These are phyloP conservation scores for Dendrocalamus latiflorus DNA, from an alignment of 202 grass and related monocot species.

Conservation along the genomic window DNA sequence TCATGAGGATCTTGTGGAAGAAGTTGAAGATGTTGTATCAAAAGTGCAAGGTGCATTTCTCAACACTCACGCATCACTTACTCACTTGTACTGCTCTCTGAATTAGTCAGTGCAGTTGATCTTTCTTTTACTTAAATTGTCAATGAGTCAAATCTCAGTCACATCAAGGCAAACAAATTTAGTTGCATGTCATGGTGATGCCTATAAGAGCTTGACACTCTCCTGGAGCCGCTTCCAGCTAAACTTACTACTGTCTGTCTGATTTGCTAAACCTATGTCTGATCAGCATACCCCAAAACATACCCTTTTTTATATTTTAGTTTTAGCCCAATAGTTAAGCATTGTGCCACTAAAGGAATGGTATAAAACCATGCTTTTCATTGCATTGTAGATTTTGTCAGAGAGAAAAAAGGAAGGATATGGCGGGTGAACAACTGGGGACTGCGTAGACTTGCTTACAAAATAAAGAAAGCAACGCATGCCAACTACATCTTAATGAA, in stretches of 20 bases:
- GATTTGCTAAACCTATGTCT: not conserved
- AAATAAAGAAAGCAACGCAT: slow-evolving; percentile 79
- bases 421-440: slow-evolving; percentile 96
- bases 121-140: no score
- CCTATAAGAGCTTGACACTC: no score
- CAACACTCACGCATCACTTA: no score
- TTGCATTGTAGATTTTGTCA: slow-evolving; percentile 60
- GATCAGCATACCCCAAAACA: not conserved
- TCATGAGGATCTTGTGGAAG: no score
- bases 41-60: no score
- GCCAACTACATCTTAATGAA: slow-evolving; percentile 95
- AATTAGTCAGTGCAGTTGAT: no score
- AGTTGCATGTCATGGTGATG: no score
- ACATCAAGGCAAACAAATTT: no score
- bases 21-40: no score
- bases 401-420: slow-evolving; percentile 95
- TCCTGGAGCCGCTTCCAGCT: no score
- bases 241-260: not conserved
- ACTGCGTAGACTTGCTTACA: slow-evolving; percentile 73
- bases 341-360: not conserved
- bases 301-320: not conserved
- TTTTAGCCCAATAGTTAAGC: not conserved
- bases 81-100: no score
- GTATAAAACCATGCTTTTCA: not conserved
- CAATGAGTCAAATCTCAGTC: no score